Base-by-base conservation (phyloP, 1,139 yeast genomes). In the Debaryomyces sp. region DNA sequence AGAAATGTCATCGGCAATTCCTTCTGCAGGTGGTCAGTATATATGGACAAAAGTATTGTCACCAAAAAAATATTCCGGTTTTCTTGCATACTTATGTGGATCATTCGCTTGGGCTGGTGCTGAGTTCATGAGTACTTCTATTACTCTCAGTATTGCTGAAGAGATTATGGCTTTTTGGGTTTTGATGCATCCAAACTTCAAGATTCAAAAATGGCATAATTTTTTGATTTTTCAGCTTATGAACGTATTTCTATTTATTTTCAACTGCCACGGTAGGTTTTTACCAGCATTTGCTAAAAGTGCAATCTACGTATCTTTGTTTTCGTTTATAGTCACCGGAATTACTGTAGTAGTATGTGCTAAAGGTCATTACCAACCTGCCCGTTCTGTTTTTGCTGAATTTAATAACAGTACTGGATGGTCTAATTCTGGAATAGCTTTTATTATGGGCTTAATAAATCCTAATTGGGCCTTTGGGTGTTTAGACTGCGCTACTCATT, bases 21-120 rank as follows among this genome's bases (percentile, higher is more conserved):
- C 86, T 1, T 66, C 70, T 48, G 83, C 85, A 41, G 85, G 85
- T 24, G 86, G 86, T 21, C 85, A 81, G 56, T 80, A 81, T 58
- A 81, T 77, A 49, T 82, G 87, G 87, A 77, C 84, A 1, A 65
- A 80, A 56, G 77, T 78, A 29, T 65, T 82, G 52, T 80, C 84
- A 10, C 85, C 83, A 17, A 73, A 67, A 54, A 74, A 67, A 54
- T 70, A 71, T 48, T 75, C 80, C 15, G 68, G 77, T 41, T 77
- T 77, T 44, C 67, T 69, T 59, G 79, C 84, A 9, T 81, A 78
- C 57, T 54, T 78, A 55, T 80, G 84, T 59, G 86, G 85, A 18
- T 73, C 81, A 6, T 69, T 80, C 50, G 82, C 83, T 2, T 80
- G 82, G 81, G 80, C 81, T 29, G 86, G 86, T 7, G 64, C 85